phyloP scores from a whole-genome alignment of 768 basidiomycete species.

The Rhizopogon vesiculosus region DNA sequence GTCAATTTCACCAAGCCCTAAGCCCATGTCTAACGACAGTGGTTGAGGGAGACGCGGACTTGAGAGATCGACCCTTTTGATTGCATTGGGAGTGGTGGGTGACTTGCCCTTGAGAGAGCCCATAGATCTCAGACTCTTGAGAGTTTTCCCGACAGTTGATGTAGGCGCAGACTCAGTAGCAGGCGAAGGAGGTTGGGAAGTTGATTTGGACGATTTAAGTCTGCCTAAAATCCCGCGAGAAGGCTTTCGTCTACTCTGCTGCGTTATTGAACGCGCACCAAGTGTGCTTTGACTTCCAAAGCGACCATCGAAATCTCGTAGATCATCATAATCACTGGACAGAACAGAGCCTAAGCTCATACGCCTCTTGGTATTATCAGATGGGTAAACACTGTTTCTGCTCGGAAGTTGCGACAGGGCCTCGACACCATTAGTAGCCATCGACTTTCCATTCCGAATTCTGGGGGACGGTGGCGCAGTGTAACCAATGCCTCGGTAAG shows the following conservation, averaged over 20 bases:
- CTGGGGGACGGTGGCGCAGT: conserved; percentile 41
- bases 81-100: conserved; percentile 20
- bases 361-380: conserved; percentile 42
- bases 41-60: conserved; percentile 53
- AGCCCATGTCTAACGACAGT: conserved; percentile 48
- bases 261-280: conserved; percentile 36
- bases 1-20: conserved; percentile 50
- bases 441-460: conserved; percentile 17
- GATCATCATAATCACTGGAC: conserved; percentile 86
- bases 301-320: conserved; percentile 81
- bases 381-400: conserved; percentile 21
- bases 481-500: conserved; percentile 85
- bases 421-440: conserved; percentile 14
- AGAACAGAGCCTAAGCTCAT: conserved; percentile 69
- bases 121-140: conserved; percentile 79
- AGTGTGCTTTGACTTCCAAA: conserved; percentile 80
- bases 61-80: conserved; percentile 32
- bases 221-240: conserved; percentile 67
- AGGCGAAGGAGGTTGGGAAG: conserved; percentile 40
- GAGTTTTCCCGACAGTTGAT: conserved; percentile 38
- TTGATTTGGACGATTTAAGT: conserved; percentile 42
- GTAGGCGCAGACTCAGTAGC: conserved; percentile 33
- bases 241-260: conserved; percentile 48
- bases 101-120: conserved; percentile 66
- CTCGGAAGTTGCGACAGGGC: conserved; percentile 15